phyloP scores from a whole-genome alignment of 108 stramenopile genomes.

The Seminavis robusta region DNA sequence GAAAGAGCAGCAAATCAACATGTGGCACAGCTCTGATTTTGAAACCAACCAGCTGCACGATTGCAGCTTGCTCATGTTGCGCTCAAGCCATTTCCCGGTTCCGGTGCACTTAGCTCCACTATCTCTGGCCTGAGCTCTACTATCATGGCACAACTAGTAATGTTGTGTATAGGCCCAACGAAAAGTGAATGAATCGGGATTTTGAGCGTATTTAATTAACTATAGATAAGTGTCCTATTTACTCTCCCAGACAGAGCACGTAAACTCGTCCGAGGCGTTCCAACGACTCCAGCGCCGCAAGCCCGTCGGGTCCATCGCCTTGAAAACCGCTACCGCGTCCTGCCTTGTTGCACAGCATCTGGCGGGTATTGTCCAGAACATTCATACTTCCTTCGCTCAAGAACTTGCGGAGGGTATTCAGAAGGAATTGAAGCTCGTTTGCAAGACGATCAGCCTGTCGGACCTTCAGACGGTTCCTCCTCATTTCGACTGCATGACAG shows the following conservation, averaged over 20 bases:
- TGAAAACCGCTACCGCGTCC: conserved; percentile 52
- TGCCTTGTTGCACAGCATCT: conserved; percentile 61
- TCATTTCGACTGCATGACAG: conserved; percentile 64
- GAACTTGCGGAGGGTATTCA: conserved; percentile 72
- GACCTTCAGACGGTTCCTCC: conserved; percentile 56
- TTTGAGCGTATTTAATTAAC: no score
- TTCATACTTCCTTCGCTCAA: conserved; percentile 43
- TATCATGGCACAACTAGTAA: no score
- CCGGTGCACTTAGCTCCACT: no score
- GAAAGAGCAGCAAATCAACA: no score
- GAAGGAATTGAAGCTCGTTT: conserved; percentile 77
- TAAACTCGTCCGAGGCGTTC: conserved; percentile 83
- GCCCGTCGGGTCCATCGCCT: conserved; percentile 81
- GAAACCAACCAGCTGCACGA: no score
- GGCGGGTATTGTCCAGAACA: conserved; percentile 52
- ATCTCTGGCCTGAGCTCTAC: no score
- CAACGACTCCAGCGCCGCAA: conserved; percentile 71
- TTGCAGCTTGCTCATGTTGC: no score
- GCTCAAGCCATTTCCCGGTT: no score
- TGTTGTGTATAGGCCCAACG: no score
- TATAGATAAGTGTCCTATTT: no score
- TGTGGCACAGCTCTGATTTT: no score
- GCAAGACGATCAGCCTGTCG: conserved; percentile 68
- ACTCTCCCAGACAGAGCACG: conserved; percentile 75
- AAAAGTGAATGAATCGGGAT: no score